phyloP scores from a whole-genome alignment of 73 alveolate genomes.

The Paramecium bursaria region DNA sequence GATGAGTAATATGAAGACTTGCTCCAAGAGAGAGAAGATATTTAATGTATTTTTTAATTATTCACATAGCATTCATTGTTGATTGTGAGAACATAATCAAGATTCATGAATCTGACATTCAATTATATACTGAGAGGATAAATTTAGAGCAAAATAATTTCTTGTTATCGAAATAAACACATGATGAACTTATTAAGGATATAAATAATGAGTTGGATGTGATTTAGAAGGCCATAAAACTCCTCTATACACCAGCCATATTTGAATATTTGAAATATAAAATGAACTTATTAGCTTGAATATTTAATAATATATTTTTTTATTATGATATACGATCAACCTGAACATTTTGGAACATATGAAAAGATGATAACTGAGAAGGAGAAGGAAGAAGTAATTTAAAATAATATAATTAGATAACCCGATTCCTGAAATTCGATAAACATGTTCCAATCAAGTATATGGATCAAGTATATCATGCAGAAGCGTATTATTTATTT shows the following conservation, averaged over 20 bases:
- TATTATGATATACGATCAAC: slow-evolving; percentile 60
- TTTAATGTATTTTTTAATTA: background rate
- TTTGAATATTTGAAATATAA: slow-evolving; percentile 58
- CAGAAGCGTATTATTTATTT: slow-evolving; percentile 52
- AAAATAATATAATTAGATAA: background rate
- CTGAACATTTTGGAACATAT: slow-evolving; percentile 54
- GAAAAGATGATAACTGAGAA: slow-evolving; percentile 31
- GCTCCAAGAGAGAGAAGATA: slow-evolving; percentile 47
- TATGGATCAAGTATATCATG: slow-evolving; percentile 40
- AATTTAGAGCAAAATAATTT: slow-evolving; percentile 7
- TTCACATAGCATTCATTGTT: slow-evolving; percentile 1
- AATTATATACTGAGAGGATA: slow-evolving; percentile 46
- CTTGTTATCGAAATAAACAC: slow-evolving; percentile 38
- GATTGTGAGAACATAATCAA: slow-evolving; percentile 57
- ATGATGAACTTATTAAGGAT: slow-evolving; percentile 31
- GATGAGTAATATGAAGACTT: slow-evolving; percentile 35
- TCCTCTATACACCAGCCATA: slow-evolving; percentile 40
- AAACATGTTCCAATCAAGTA: slow-evolving; percentile 43
- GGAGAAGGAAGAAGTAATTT: slow-evolving; percentile 25
- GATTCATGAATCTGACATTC: slow-evolving; percentile 39
- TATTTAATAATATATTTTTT: background rate
- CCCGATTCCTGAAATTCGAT: slow-evolving; percentile 36
- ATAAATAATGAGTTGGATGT: slow-evolving; percentile 60
- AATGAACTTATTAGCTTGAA: slow-evolving; percentile 43
- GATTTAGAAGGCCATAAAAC: slow-evolving; percentile 37